Base-by-base conservation (phyloP, 108 stramenopile species). In the Asterionellopsis glacialis region DNA sequence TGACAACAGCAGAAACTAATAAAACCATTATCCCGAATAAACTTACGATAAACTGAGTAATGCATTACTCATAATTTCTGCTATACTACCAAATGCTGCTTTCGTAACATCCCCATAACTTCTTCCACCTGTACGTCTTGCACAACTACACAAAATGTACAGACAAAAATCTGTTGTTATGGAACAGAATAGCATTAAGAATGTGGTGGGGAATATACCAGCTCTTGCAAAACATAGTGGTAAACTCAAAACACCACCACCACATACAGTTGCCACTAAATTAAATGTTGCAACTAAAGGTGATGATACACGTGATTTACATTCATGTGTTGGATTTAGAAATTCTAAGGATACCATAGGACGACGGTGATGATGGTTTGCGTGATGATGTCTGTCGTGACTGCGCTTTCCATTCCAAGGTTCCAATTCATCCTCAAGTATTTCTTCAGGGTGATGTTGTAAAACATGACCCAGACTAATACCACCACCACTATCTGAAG, bases 191-290 rank as follows among this genome's bases (percentile, higher is more conserved):
- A 91, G 16, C 53, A 95, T 54, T 1, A 95, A 33, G 15, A 88
- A 75, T 23, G 76, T 81, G 22, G 86, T 65, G 44, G 86, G 57
- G 9, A 74, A 59, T 44, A 93, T 89, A 14, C 96, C 96, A 28
- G 86, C 75, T 56, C 91, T 80, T 55, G 81, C 75, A 73, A 96
- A 88, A n/a, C 94, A 94, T 61, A 95, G 60, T 24, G 96, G 96
- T 10, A 96, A 74, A 18, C 82, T 84, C 22, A 96, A 76, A 22
- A 83, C 86, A 13, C 96, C 96, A 12, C 96, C 96, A 12, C 96
- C 96, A 12, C 91, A 88, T 84, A 94, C 91, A 4, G 93, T 84
- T 21, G 93, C 90, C 27, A 88, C 77, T 0, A 95, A 63, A 62
- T 91, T 91, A 68, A 95, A 88, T 0, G 65, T 79, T 13, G 87